phyloP scores from a whole-genome alignment of 495 filamentous ascomycete genomes.

The Aspergillus biplanus region DNA sequence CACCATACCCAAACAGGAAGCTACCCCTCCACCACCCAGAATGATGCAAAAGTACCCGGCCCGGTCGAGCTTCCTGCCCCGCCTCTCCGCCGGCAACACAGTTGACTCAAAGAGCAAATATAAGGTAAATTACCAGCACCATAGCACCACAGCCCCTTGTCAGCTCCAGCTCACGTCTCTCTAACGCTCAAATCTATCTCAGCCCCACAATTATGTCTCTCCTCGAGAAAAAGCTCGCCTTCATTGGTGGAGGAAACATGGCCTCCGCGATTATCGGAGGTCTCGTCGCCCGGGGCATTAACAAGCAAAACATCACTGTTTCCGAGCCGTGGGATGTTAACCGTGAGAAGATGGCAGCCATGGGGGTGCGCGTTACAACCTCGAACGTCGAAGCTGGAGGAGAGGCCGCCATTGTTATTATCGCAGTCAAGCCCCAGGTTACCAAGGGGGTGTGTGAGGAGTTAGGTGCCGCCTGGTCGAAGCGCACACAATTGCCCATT shows the following conservation, averaged over 20 bases:
- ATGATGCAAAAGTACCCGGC: not conserved
- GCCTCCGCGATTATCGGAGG: conserved; percentile 49
- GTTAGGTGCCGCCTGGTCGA: conserved; percentile 78
- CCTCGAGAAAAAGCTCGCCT: conserved; percentile 45
- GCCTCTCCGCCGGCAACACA: not conserved
- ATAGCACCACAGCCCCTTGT: not conserved
- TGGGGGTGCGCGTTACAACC: conserved; percentile 80
- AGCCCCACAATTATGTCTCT: conserved; percentile 36
- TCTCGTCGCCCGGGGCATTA: conserved; percentile 38
- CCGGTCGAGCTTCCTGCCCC: not conserved
- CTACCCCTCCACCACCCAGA: too few species aligned
- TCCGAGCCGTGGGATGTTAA: conserved; percentile 83
- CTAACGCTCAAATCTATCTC: not conserved
- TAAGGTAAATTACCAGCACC: not conserved
- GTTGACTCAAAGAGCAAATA: not conserved
- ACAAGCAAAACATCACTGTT: conserved; percentile 55
- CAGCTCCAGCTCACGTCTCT: not conserved
- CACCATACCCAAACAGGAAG: too few species aligned
- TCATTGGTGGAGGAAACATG: conserved; percentile 52
- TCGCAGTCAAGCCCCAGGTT: conserved; percentile 73
- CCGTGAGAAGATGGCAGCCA: conserved; percentile 84
- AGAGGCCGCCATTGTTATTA: conserved; percentile 86
- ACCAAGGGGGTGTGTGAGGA: conserved; percentile 91
- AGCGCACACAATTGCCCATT: conserved; percentile 64
- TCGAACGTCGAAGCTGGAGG: conserved; percentile 89